phyloP scores from a whole-genome alignment of 2,329 filamentous ascomycete genomes.

The Cercospora beticola region DNA sequence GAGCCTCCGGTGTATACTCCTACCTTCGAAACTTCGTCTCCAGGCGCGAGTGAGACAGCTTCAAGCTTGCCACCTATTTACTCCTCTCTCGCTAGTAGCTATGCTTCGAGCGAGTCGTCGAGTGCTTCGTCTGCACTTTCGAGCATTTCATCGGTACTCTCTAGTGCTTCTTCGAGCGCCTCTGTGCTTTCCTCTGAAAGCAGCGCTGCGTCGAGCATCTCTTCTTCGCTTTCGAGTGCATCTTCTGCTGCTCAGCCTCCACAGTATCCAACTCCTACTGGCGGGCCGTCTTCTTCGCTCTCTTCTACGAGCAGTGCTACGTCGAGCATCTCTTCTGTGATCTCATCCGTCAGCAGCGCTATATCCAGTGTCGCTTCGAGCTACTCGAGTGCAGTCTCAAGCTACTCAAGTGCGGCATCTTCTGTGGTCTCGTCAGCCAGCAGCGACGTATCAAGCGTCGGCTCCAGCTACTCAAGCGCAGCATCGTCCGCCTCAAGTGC shows the following conservation, averaged over 20 bases:
- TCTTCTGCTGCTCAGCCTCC: conserved; percentile 6
- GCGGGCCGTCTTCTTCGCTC: background rate
- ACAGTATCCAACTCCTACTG: background rate
- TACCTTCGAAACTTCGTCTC: background rate
- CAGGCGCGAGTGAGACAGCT: background rate
- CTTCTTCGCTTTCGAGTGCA: background rate
- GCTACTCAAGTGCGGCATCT: no score
- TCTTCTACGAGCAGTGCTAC: conserved; percentile 4
- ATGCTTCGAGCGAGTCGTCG: background rate
- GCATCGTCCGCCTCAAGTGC: background rate
- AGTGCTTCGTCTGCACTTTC: background rate
- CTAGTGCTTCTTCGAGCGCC: conserved; percentile 1
- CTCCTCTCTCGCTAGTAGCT: conserved; percentile 6
- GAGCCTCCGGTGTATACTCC: background rate
- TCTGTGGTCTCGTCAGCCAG: background rate
- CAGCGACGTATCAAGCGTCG: background rate
- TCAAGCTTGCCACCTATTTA: conserved; percentile 4
- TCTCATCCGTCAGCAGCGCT: conserved; percentile 1
- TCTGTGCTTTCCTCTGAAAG: background rate
- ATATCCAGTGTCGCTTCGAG: background rate
- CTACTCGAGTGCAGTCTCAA: background rate
- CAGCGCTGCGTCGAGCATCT: background rate
- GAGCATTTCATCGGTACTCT: conserved; percentile 10
- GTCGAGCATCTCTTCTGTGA: conserved; percentile 1
- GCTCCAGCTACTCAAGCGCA: conserved; percentile 3